Evolutionary conservation across 2,329 filamentous ascomycete species (phyloP).

Genomic region (Aspergillus sp.): DNA sequence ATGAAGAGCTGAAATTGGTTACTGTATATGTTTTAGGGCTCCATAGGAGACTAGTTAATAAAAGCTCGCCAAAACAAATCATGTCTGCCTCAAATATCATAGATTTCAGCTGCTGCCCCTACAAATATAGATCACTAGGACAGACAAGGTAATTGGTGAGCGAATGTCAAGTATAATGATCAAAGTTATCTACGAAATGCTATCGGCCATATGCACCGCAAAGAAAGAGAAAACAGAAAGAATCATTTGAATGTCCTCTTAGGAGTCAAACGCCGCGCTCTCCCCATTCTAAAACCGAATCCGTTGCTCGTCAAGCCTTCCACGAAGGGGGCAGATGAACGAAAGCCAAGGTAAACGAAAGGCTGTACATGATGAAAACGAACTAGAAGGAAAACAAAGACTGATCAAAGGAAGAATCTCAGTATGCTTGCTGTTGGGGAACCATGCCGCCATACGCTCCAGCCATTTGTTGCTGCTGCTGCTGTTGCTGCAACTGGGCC

Average conservation of each 20-base stretch:
- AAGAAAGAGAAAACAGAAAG: slow-evolving; percentile 3
- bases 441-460: slow-evolving; percentile 44
- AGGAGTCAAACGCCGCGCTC: slow-evolving; percentile 23
- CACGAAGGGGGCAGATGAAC: neutral
- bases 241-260: slow-evolving; percentile 7
- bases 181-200: neutral
- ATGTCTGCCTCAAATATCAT: too few relatives aligned
- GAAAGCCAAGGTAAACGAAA: neutral
- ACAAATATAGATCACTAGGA: too few relatives aligned
- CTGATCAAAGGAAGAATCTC: slow-evolving; percentile 8
- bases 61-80: too few relatives aligned
- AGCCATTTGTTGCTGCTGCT: slow-evolving; percentile 41
- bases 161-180: neutral
- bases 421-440: slow-evolving; percentile 40
- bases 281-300: slow-evolving; percentile 31
- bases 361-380: neutral
- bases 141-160: neutral
- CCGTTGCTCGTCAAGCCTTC: slow-evolving; percentile 31
- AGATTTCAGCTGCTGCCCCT: too few relatives aligned
- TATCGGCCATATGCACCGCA: neutral
- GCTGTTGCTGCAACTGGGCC: slow-evolving; percentile 48
- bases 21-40: too few relatives aligned
- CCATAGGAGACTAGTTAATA: too few relatives aligned
- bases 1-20: too few relatives aligned
- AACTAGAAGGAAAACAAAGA: neutral